Conservation (phyloP, 805 yeast genomes). For the Cyberlindnera japonica region DNA sequence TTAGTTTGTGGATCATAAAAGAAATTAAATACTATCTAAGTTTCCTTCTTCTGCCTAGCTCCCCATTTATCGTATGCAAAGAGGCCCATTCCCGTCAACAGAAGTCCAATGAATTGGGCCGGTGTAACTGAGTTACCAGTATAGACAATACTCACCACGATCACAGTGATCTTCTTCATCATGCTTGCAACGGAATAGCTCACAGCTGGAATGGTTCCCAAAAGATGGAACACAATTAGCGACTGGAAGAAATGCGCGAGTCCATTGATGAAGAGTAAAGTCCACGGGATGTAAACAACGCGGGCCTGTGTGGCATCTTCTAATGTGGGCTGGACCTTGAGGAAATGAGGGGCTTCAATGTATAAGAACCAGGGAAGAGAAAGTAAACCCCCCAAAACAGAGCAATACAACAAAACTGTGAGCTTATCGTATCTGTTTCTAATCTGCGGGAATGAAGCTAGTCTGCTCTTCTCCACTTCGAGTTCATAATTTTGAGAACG, state of each 20-base stretch:
- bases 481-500: slow-evolving; percentile 14
- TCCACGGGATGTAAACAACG: slow-evolving; percentile 38
- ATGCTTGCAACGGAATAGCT: slow-evolving; percentile 83
- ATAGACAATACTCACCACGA: slow-evolving; percentile 70
- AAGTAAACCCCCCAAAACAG: slow-evolving; percentile 63
- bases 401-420: slow-evolving; percentile 76
- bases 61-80: slow-evolving; percentile 64
- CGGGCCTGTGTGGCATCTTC: slow-evolving; percentile 23
- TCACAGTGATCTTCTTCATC: slow-evolving; percentile 84
- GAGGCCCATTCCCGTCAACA: slow-evolving; percentile 51
- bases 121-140: slow-evolving; percentile 46
- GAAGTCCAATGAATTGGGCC: slow-evolving; percentile 46
- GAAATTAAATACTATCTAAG: too few species aligned
- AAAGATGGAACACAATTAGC: slow-evolving; percentile 71
- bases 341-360: slow-evolving; percentile 48
- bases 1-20: too few species aligned
- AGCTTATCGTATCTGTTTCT: slow-evolving; percentile 66
- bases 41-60: too few species aligned
- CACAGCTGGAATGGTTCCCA: slow-evolving; percentile 79
- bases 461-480: slow-evolving; percentile 15
- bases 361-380: slow-evolving; percentile 72
- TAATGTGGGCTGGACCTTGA: slow-evolving; percentile 3
- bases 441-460: slow-evolving; percentile 15
- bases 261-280: slow-evolving; percentile 60
- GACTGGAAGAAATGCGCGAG: slow-evolving; percentile 77